Conservation (phyloP, 495 filamentous ascomycete genomes). For the Podospora appendiculata region DNA sequence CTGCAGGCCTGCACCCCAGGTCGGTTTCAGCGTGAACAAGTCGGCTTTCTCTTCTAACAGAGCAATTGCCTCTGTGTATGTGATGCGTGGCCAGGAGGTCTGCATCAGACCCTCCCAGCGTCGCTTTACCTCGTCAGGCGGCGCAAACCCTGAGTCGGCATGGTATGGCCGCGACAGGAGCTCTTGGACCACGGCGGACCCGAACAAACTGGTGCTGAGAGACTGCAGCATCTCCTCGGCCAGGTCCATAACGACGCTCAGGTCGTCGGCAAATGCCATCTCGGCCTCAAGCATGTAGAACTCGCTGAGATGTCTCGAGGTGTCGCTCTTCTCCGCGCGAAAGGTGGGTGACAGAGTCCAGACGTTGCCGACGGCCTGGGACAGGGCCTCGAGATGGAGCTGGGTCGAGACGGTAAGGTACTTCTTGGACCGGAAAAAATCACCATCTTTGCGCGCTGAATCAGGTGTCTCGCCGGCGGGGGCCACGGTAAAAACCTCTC, state of each 20-base stretch:
- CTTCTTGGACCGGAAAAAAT: conserved; percentile 82
- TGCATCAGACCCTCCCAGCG: conserved; percentile 64
- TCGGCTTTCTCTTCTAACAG: conserved; percentile 55
- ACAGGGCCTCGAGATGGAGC: conserved; percentile 87
- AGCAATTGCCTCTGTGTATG: conserved; percentile 72
- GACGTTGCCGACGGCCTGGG: conserved; percentile 79
- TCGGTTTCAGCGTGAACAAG: conserved; percentile 57
- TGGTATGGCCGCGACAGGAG: conserved; percentile 27
- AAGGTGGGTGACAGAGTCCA: conserved; percentile 95
- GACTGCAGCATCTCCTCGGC: conserved; percentile 69
- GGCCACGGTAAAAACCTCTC: conserved; percentile 81
- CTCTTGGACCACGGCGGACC: conserved; percentile 54
- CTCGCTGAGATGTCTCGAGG: conserved; percentile 87
- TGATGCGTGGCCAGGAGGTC: conserved; percentile 70
- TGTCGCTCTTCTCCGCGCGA: conserved; percentile 90
- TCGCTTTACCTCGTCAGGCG: conserved; percentile 41
- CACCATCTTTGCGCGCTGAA: conserved; percentile 12
- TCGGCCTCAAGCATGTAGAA: conserved; percentile 99
- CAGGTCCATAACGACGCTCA: conserved; percentile 64
- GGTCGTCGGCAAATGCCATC: conserved; percentile 63
- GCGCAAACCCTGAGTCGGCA: conserved; percentile 22
- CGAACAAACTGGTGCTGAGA: conserved; percentile 47
- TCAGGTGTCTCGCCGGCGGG: conserved; percentile 21
- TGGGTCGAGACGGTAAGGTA: conserved; percentile 95
- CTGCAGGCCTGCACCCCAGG: conserved; percentile 69